Conservation (phyloP, 2,329 filamentous ascomycete species). For the Coniochaeta hoffmannii region DNA sequence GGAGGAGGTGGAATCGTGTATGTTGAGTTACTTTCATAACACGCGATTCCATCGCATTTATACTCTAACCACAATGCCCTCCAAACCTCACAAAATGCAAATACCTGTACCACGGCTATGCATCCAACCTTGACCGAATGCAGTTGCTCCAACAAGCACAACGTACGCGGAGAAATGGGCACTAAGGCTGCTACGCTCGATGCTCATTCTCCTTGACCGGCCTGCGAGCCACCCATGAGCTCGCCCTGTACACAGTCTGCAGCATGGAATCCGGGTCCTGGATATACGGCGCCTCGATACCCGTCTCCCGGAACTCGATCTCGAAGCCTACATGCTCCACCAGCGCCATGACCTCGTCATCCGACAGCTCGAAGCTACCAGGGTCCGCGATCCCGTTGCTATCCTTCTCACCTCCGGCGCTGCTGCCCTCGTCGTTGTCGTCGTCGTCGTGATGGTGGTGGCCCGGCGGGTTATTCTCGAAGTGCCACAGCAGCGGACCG, state of each 20-base stretch:
- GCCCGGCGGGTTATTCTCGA: slow-evolving; percentile 64
- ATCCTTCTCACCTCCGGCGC: slow-evolving; percentile 39
- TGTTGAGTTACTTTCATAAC: too few species aligned
- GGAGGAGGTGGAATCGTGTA: too few species aligned
- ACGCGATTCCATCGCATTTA: too few species aligned
- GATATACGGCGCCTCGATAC: slow-evolving; percentile 74
- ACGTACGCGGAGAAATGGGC: not conserved
- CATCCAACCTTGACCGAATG: not conserved
- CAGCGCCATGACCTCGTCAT: slow-evolving; percentile 78
- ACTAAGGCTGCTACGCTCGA: not conserved
- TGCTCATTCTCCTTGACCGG: slow-evolving; percentile 14
- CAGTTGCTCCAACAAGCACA: not conserved
- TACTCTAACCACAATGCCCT: too few species aligned
- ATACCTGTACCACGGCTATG: not conserved
- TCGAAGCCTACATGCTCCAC: slow-evolving; percentile 70
- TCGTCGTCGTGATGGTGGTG: slow-evolving; percentile 46
- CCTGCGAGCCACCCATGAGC: slow-evolving; percentile 83
- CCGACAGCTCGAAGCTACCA: slow-evolving; percentile 80
- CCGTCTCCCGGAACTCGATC: slow-evolving; percentile 55
- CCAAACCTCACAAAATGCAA: too few species aligned
- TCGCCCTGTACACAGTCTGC: slow-evolving; percentile 71
- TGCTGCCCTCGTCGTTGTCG: slow-evolving; percentile 40
- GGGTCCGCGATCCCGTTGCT: slow-evolving; percentile 74
- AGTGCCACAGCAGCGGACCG: slow-evolving; percentile 92
- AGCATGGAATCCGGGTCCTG: slow-evolving; percentile 81